These are phyloP conservation scores for Colletotrichum liriopes DNA, from an alignment of 2,329 filamentous ascomycete species.

Conservation along the genomic window DNA sequence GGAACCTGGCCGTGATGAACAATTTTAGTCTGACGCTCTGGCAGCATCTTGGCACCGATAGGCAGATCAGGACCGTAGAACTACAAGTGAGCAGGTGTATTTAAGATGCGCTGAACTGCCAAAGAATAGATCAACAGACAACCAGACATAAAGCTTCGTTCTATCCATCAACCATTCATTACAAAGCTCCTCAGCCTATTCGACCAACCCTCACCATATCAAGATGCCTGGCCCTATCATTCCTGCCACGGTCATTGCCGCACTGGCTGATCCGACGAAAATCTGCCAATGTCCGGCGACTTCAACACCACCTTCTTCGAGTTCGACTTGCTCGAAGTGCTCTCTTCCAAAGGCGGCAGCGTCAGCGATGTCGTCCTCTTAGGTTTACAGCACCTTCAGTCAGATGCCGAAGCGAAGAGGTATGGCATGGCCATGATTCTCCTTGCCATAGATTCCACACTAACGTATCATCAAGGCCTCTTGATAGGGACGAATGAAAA, in stretches of 20 bases:
- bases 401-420: background rate
- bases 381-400: background rate
- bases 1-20: too few relatives aligned
- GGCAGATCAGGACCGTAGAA: background rate
- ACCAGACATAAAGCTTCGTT: too few relatives aligned
- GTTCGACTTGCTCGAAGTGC: conserved; percentile 5
- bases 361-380: background rate
- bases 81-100: background rate
- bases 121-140: too few relatives aligned
- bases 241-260: background rate
- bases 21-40: background rate
- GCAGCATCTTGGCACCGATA: background rate
- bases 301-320: background rate
- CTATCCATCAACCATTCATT: too few relatives aligned
- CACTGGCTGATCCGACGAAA: conserved; percentile 12
- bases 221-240: conserved; percentile 20
- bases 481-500: too few relatives aligned
- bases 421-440: background rate
- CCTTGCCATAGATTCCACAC: background rate
- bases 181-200: too few relatives aligned
- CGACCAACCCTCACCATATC: background rate
- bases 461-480: background rate
- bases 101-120: background rate
- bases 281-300: conserved; percentile 8
- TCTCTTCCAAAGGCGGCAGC: conserved; percentile 3